Evolutionary conservation across 1,284 basidiomycete species (phyloP), one percentile per base, ranked within the genome.

Genomic region (Apiotrichum sp.): DNA sequence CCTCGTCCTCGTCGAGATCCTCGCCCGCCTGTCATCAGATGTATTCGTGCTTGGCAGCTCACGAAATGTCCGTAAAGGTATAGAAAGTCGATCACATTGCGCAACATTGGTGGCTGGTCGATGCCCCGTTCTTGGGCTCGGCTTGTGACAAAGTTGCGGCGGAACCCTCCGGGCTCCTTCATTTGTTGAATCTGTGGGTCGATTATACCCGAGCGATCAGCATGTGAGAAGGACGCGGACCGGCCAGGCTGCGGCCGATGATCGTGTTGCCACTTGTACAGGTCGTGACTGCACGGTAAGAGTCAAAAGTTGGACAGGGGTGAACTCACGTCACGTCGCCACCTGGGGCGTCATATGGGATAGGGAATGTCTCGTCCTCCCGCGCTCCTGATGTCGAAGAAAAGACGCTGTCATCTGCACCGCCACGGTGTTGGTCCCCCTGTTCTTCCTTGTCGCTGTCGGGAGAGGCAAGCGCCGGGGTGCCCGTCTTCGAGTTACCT

Each of bases 41-140:
- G 58, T 53, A 5, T 14, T 9, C 2, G 6, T 11, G 4, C 1
- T 3, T 7, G 1, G 14, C 14, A 6, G 80, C 90, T 79, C 65
- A 92, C 92, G 70, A 95, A 96, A 73, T 96, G 93, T 6, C 93
- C 93, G 67, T 90, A 96, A 34, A 96, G 80, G 66, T 87, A 88
- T 50, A 97, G 77, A 70, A 96, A 97, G 68, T 96, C 93, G 63
- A 96, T 87, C 62, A 96, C 93, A 68, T 88, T 92, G 66, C 86
- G 84, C 11, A 88, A 78, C 68, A 89, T 82, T 11, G 79, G 67
- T 1, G 83, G 87, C 53, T 84, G 82, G 47, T 84, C 82, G 29
- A 76, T 71, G 6, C 84, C 85, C 57, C 86, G 82, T 52, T 86
- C 85, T 53, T 81, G 82, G 1, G 87, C 85, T 36, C 82, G 84